Conservation (phyloP, 148 eudicot species). For the Rhododendron simsii region DNA sequence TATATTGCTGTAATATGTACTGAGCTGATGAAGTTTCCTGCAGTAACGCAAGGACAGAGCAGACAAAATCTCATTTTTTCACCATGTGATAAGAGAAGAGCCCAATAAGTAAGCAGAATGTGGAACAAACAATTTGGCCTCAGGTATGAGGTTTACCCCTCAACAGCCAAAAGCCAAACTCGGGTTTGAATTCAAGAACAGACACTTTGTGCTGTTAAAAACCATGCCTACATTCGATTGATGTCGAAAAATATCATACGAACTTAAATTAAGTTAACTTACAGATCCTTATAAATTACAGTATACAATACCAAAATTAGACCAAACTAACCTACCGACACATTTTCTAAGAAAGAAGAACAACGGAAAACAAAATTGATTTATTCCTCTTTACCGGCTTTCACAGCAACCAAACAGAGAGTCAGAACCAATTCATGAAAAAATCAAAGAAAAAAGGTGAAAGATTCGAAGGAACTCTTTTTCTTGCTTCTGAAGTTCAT, state of each 20-base stretch:
- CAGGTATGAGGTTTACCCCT: too few relatives aligned
- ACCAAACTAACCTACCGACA: neutral
- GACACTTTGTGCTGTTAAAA: neutral
- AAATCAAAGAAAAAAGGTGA: neutral
- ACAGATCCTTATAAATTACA: neutral
- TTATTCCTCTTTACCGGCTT: neutral
- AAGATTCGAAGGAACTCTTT: neutral
- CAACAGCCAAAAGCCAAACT: neutral
- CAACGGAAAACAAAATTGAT: neutral
- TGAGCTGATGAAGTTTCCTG: constrained; percentile 59
- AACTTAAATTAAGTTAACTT: neutral
- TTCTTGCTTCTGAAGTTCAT: neutral
- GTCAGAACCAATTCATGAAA: neutral
- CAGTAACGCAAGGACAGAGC: neutral
- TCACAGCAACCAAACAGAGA: constrained; percentile 2
- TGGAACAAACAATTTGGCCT: too few relatives aligned
- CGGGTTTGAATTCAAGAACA: neutral
- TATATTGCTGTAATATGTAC: constrained; percentile 56
- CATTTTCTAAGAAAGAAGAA: neutral
- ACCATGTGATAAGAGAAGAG: neutral
- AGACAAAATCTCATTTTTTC: neutral
- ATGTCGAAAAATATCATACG: neutral
- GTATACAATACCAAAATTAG: neutral
- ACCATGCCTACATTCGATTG: neutral
- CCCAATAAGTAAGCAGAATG: neutral